These are phyloP conservation scores for Tuber indicum DNA, from an alignment of 495 filamentous ascomycete species.

Conservation along the genomic window DNA sequence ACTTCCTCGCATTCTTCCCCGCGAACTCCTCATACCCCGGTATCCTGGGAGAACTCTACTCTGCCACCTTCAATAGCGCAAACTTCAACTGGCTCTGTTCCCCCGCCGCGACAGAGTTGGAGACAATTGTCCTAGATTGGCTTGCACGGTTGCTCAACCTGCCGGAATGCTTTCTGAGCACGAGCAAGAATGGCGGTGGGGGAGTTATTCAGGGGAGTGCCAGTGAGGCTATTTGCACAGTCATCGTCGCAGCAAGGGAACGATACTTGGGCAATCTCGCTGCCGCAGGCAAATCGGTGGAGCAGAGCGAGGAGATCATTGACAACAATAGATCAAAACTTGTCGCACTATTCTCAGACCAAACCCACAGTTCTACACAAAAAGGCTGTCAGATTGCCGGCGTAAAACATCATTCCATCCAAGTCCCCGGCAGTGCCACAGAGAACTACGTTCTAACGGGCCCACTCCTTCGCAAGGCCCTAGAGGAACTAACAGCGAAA, in stretches of 20 bases:
- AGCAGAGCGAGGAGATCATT: slow-evolving; percentile 58
- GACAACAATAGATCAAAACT: slow-evolving; percentile 62
- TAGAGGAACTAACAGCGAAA: slow-evolving; percentile 56
- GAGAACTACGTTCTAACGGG: slow-evolving; percentile 67
- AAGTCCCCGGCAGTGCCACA: slow-evolving; percentile 48
- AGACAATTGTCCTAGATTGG: slow-evolving; percentile 94
- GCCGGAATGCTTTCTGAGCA: slow-evolving; percentile 69
- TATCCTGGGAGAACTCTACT: slow-evolving; percentile 91
- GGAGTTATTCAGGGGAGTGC: slow-evolving; percentile 95
- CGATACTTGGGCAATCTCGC: slow-evolving; percentile 60
- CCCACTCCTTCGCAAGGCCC: slow-evolving; percentile 50
- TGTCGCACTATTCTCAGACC: slow-evolving; percentile 73
- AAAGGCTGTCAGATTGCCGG: slow-evolving; percentile 86
- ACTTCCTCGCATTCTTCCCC: slow-evolving; percentile 96
- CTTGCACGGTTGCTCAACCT: slow-evolving; percentile 66
- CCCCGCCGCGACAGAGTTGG: slow-evolving; percentile 90
- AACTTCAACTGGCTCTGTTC: slow-evolving; percentile 98
- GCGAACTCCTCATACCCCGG: slow-evolving; percentile 74
- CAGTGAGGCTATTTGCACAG: slow-evolving; percentile 77
- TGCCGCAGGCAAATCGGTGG: slow-evolving; percentile 49
- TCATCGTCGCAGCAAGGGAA: slow-evolving; percentile 84
- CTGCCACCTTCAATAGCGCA: slow-evolving; percentile 75
- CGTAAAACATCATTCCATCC: slow-evolving; percentile 64
- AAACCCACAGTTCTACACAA: slow-evolving; percentile 73
- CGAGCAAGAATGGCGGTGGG: slow-evolving; percentile 64